Evolutionary conservation across 345 rosid species (phyloP).

Genomic region (Aquilaria malaccensis): DNA sequence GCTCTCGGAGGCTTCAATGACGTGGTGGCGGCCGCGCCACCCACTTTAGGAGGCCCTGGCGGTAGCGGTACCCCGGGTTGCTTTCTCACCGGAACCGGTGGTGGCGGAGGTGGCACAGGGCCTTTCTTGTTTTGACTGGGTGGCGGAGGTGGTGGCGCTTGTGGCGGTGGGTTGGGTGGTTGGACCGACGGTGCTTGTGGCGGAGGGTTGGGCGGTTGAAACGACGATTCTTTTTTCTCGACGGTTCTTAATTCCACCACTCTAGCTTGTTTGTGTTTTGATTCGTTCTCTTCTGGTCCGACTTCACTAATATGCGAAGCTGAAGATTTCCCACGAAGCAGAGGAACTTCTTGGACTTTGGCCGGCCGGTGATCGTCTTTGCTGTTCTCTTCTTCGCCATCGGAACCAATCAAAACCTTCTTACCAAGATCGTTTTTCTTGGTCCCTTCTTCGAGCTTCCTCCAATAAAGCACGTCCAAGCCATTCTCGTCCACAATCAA

Average conservation of each 20-base stretch:
- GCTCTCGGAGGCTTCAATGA: constrained; percentile 36
- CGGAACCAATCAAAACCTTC: constrained; percentile 16
- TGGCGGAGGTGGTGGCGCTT: constrained; percentile 20
- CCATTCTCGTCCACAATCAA: constrained; percentile 71
- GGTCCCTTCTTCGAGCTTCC: constrained; percentile 33
- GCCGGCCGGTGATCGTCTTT: constrained; percentile 19
- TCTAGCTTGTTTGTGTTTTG: constrained; percentile 1
- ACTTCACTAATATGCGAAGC: constrained; percentile 30
- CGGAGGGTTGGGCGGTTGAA: constrained; percentile 22
- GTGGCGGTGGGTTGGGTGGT: constrained; percentile 29
- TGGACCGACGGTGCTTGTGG: constrained; percentile 19
- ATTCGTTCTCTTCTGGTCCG: constrained; percentile 10
- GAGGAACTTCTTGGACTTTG: constrained; percentile 43
- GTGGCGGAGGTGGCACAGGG: constrained; percentile 25
- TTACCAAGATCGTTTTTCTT: constrained; percentile 20
- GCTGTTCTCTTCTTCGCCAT: constrained; percentile 16
- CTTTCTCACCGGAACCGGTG: constrained; percentile 16
- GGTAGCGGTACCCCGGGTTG: constrained; percentile 41
- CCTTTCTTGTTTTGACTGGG: constrained; percentile 11
- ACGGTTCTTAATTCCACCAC: constrained; percentile 4
- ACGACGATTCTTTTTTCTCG: constrained; percentile 13
- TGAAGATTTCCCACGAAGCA: constrained; percentile 58
- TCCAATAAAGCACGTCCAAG: constrained; percentile 76
- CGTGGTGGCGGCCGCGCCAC: constrained; percentile 17
- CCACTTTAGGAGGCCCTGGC: constrained; percentile 33